phyloP scores from a whole-genome alignment of 306 rosid genomes.

The Quercus cerris region DNA sequence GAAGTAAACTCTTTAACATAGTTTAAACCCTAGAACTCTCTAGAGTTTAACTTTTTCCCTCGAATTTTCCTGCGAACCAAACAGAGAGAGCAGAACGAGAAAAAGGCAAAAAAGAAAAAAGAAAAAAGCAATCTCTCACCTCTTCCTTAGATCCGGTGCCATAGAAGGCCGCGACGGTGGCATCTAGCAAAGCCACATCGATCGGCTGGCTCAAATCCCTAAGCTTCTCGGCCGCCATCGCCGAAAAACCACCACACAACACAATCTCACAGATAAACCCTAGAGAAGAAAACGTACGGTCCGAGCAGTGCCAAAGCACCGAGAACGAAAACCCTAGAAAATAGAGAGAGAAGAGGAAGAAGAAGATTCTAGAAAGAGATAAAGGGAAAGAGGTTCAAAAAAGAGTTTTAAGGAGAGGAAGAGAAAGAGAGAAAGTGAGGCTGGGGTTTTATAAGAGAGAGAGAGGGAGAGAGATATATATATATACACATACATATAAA shows the following conservation, averaged over 20 bases:
- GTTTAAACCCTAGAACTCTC: constrained; percentile 6
- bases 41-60: background rate
- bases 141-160: constrained; percentile 99
- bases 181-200: constrained; percentile 83
- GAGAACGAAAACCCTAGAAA: constrained; percentile 29
- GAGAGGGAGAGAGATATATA: background rate
- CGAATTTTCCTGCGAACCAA: background rate
- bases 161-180: constrained; percentile 96
- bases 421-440: constrained; percentile 24
- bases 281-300: constrained; percentile 13
- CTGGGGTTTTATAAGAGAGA: constrained; percentile 2
- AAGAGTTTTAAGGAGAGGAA: constrained; percentile 13
- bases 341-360: background rate
- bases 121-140: constrained; percentile 35
- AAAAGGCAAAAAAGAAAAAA: background rate
- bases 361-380: constrained; percentile 10
- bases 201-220: constrained; percentile 91
- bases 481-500: background rate
- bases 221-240: constrained; percentile 96
- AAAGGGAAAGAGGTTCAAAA: background rate
- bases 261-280: constrained; percentile 41
- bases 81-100: background rate
- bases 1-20: background rate
- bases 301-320: background rate
- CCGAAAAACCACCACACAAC: constrained; percentile 5